These are phyloP conservation scores for Zea luxurians DNA, from an alignment of 176 grass and related monocot species.

Conservation along the genomic window DNA sequence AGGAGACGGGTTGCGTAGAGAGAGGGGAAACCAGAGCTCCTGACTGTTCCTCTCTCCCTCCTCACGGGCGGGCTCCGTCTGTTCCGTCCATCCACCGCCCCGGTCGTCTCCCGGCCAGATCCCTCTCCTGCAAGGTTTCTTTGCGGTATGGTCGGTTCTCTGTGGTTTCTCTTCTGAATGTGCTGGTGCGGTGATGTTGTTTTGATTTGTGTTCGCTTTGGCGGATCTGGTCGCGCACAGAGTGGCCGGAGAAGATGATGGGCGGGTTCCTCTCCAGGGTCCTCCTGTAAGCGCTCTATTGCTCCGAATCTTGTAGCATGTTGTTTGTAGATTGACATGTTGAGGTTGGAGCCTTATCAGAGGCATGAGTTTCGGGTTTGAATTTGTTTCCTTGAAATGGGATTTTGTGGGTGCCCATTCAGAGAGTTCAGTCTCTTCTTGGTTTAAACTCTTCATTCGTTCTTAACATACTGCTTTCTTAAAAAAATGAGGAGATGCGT, in stretches of 20 bases:
- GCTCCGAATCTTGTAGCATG: constrained; percentile 42
- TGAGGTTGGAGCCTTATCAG: neutral
- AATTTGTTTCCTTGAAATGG: neutral
- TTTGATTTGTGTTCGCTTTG: constrained; percentile 29
- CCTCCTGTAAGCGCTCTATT: constrained; percentile 56
- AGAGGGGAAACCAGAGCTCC: constrained; percentile 17
- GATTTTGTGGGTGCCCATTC: constrained; percentile 5
- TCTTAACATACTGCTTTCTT: neutral
- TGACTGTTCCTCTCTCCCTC: constrained; percentile 23
- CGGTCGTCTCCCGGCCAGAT: constrained; percentile 25
- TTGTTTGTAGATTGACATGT: constrained; percentile 16
- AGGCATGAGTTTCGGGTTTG: neutral
- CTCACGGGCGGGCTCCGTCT: constrained; percentile 18
- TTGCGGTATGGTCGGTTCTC: constrained; percentile 4
- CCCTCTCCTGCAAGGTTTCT: constrained; percentile 20
- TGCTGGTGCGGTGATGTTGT: neutral
- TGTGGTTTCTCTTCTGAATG: constrained; percentile 16
- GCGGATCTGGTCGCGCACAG: constrained; percentile 50
- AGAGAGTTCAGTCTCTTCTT: neutral
- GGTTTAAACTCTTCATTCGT: constrained; percentile 10
- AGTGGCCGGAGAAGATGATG: constrained; percentile 54
- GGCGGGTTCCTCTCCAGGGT: constrained; percentile 79
- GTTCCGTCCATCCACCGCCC: constrained; percentile 9
- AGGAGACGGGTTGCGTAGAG: constrained; percentile 4
- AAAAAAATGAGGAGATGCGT: constrained; percentile 32